Evolutionary conservation across 305 asterid species (phyloP), one percentile per base, ranked within the genome.

Genomic region (Salvia sclarea): DNA sequence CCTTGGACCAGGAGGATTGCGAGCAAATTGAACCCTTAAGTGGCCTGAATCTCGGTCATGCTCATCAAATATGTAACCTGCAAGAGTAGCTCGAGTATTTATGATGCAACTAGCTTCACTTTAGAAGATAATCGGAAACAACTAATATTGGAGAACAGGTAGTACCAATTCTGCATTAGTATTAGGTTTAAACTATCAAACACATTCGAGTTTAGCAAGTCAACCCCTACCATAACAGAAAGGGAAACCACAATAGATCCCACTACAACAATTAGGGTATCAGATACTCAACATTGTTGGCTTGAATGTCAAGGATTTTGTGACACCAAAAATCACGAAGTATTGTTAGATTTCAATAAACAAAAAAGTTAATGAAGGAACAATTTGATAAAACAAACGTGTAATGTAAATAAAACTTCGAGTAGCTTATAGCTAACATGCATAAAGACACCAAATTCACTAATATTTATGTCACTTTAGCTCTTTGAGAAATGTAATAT

Each of bases 61-160:
- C 71, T 85, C 89, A 9, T 89, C 95, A 61, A 89, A 84, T 66
- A 70, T 75, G 62, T 87, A 89, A 80, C 95, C 96, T 90, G 95
- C 89, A 87, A 84, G 75, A 81, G 76, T 69, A 80, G 77, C 75
- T 81, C 21, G 59, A 80, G 79, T 57, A 61, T 78, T 84, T 68
- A 84, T 49, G 64, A 79, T 63, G 44, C 68, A 70, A 65, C 68
- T 58, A 64, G 50, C 56, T 64, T 58, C 68, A 59, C 71, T 75
- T 73, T 25, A 60, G 69, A 70, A 40, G 74, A 61, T 22, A 28
- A 71, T 11, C 20, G 44, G 67, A 44, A 49, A 66, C 71, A 80
- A 66, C 38, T 75, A 70, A 25, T 65, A 65, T 50, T 70, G 44
- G 31, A 69, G 64, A 73, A 22, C 17, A 50, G 40, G 80, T 17